Evolutionary conservation across 768 basidiomycete species (phyloP).

Genomic region (Naematelia encephala): DNA sequence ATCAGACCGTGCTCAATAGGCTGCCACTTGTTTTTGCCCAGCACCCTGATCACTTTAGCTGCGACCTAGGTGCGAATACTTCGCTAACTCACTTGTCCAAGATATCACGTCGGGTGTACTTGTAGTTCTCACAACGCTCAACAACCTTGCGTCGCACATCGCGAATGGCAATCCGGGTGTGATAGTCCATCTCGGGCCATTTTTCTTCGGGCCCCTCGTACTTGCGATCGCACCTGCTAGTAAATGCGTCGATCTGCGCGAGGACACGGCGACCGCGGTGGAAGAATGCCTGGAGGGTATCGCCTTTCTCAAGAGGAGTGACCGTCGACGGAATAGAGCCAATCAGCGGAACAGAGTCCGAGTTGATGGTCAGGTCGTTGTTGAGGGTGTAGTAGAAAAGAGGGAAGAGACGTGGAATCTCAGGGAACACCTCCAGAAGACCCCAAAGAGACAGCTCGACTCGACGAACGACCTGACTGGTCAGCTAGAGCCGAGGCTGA

Average conservation of each 20-base stretch:
- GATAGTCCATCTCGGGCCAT: slow-evolving; percentile 45
- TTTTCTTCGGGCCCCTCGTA: slow-evolving; percentile 46
- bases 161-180: slow-evolving; percentile 46
- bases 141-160: slow-evolving; percentile 49
- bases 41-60: slow-evolving; percentile 24
- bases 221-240: slow-evolving; percentile 45
- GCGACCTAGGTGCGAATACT: not conserved
- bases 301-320: slow-evolving; percentile 44
- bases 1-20: slow-evolving; percentile 47
- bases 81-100: slow-evolving; percentile 47
- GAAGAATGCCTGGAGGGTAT: slow-evolving; percentile 38
- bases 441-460: slow-evolving; percentile 41
- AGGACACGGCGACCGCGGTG: slow-evolving; percentile 47
- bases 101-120: slow-evolving; percentile 50
- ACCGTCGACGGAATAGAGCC: slow-evolving; percentile 47
- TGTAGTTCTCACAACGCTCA: slow-evolving; percentile 51
- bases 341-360: slow-evolving; percentile 49
- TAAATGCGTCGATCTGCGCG: slow-evolving; percentile 48
- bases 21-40: slow-evolving; percentile 49
- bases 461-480: slow-evolving; percentile 1
- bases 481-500: not conserved
- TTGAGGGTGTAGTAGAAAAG: slow-evolving; percentile 50
- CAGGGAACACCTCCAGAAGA: slow-evolving; percentile 37
- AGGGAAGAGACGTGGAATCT: slow-evolving; percentile 44
- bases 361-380: slow-evolving; percentile 49